These are phyloP conservation scores for Alternaria sp. DNA, from an alignment of 2,329 filamentous ascomycete species.

Conservation along the genomic window DNA sequence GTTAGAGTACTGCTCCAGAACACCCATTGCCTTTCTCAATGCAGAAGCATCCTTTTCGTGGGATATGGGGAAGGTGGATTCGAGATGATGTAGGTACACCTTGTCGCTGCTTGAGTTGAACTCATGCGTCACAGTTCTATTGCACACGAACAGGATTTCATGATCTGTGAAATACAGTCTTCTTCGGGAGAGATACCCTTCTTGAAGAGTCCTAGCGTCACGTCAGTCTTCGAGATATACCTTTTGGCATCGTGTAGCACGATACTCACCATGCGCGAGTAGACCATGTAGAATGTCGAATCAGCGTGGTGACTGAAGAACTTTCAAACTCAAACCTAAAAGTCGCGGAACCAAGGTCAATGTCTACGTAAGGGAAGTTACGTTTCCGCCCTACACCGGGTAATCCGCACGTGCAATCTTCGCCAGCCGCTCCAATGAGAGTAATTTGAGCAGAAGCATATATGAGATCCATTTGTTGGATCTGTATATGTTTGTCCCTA, in stretches of 20 bases:
- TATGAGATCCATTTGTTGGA: not conserved
- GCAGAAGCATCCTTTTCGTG: not conserved
- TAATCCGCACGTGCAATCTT: not conserved
- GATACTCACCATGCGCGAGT: not conserved
- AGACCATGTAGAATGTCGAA: not conserved
- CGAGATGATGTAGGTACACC: not conserved
- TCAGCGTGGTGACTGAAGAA: not conserved
- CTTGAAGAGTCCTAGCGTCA: not conserved
- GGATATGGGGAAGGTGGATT: not conserved
- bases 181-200: not conserved
- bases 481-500: not conserved
- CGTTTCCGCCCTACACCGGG: not conserved
- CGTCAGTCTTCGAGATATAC: not conserved
- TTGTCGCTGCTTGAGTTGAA: not conserved
- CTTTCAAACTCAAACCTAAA: accelerated
- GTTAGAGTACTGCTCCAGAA: accelerated
- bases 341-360: not conserved
- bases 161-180: not conserved
- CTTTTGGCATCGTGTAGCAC: not conserved
- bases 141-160: not conserved
- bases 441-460: not conserved
- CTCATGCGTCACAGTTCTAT: accelerated
- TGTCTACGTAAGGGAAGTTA: not conserved
- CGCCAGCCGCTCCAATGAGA: not conserved
- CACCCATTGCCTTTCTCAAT: not conserved